Percentiles rank a stretch among this genome's conserved stretches.
Evolutionary conservation across 768 basidiomycete genomes (phyloP).

Genomic region (Boletus pseudo-olivaceus): DNA sequence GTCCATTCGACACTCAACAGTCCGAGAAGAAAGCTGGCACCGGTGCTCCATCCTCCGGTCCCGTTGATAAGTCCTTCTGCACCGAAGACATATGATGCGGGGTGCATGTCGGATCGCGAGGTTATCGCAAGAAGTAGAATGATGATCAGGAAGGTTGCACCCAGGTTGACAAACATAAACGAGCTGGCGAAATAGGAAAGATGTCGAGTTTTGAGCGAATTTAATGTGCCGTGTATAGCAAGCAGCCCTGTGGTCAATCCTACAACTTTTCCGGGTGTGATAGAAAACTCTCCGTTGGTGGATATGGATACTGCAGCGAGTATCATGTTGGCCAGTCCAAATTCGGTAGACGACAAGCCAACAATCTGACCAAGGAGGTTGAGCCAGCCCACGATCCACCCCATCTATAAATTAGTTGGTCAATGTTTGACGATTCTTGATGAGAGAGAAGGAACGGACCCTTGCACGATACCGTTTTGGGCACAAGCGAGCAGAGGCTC

Average conservation of each 20-base stretch:
- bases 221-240: slow-evolving; percentile 39
- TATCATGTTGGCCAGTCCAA: slow-evolving; percentile 36
- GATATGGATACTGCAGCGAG: slow-evolving; percentile 26
- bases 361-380: slow-evolving; percentile 24
- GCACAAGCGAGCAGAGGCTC: slow-evolving; percentile 72
- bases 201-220: slow-evolving; percentile 41
- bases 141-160: slow-evolving; percentile 39
- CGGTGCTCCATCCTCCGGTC: slow-evolving; percentile 40
- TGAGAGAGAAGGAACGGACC: slow-evolving; percentile 32
- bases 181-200: slow-evolving; percentile 33
- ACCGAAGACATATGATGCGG: slow-evolving; percentile 55
- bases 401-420: slow-evolving; percentile 15
- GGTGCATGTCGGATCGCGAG: slow-evolving; percentile 50
- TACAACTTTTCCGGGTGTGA: slow-evolving; percentile 40
- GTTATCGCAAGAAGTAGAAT: slow-evolving; percentile 43
- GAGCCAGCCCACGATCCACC: slow-evolving; percentile 35
- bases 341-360: slow-evolving; percentile 33
- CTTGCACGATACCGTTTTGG: slow-evolving; percentile 61
- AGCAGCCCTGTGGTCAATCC: slow-evolving; percentile 41
- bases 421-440: not conserved
- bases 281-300: slow-evolving; percentile 31
- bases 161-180: slow-evolving; percentile 46
- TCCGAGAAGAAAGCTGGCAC: slow-evolving; percentile 44
- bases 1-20: slow-evolving; percentile 49
- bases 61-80: slow-evolving; percentile 37